Evolutionary conservation across 75 land plant genomes (phyloP), one percentile per base, ranked within the genome.

Genomic region (Picea glauca): DNA sequence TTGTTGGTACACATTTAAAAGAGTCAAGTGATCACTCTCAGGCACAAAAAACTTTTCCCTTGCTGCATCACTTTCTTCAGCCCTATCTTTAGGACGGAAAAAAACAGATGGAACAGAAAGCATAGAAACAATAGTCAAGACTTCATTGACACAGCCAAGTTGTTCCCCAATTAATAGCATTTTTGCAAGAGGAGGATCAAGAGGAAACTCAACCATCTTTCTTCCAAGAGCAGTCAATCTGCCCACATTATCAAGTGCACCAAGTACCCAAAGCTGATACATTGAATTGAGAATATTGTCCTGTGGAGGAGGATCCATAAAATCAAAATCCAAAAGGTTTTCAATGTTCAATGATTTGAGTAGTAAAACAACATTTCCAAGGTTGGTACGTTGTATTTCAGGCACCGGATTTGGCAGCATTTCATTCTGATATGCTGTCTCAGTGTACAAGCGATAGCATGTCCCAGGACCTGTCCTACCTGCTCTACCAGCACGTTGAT

Each of bases 231-330:
- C 84, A n/a, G 98, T 92, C 56, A 96, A 84, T 56, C 85, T 75
- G 32, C 99, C 99, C 33, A 93, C 95, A 79, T 96, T 96, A 83
- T 93, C 90, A 26, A 96, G 88, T 31, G 99, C 99, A 57, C 99
- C 98, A 57, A 96, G 82, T 7, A 94, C 93, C 99, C 99, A 96
- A 72, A 96, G 87, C 92, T 96, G 99, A 81, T 96, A 96, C 98
- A 96, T 96, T 56, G 99, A 96, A 78, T 96, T 96, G 50, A 96
- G 90, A 35, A 96, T 96, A 78, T 96, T 96, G 12, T 96, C 99
- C 79, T 96, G 98, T 26, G 99, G 99, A 31, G 99, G 99, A 40
- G 99, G 99, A 64, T 96, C 99, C 99, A 96, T 96, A 82, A 96
- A 96, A 77, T 94, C 99, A 81, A 96, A 96, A 85, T 96, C 98